These are phyloP conservation scores for Fomes fomentarius DNA, from an alignment of 1,284 basidiomycete species.

Conservation along the genomic window DNA sequence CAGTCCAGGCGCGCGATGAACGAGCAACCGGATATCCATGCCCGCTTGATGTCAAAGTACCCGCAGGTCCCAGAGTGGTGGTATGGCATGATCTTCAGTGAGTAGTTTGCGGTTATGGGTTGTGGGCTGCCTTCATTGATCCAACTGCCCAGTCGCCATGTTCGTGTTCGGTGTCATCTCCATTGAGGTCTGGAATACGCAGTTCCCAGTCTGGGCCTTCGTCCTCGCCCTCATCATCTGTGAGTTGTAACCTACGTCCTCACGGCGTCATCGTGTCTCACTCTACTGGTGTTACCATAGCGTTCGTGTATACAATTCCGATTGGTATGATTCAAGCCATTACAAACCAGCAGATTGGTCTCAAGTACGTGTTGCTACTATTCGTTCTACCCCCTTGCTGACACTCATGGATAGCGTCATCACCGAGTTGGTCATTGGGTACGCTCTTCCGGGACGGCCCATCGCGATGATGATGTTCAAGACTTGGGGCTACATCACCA, in stretches of 20 bases:
- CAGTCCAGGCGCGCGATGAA: slow-evolving; percentile 64
- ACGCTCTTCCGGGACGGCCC: slow-evolving; percentile 54
- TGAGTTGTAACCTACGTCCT: slow-evolving; percentile 14
- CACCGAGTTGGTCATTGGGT: slow-evolving; percentile 55
- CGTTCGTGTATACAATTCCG: slow-evolving; percentile 63
- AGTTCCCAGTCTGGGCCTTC: slow-evolving; percentile 67
- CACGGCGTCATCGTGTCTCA: no score
- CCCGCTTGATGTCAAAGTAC: slow-evolving; percentile 82
- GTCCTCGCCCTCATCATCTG: slow-evolving; percentile 44
- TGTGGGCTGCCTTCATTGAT: no score
- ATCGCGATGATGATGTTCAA: slow-evolving; percentile 71
- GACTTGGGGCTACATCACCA: slow-evolving; percentile 54
- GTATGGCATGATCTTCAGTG: slow-evolving; percentile 51
- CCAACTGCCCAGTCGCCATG: slow-evolving; percentile 41
- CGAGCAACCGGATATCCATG: slow-evolving; percentile 87
- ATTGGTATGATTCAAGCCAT: slow-evolving; percentile 72
- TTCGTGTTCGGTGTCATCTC: slow-evolving; percentile 68
- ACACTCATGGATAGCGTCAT: slow-evolving; percentile 37
- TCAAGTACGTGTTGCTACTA: slow-evolving; percentile 43
- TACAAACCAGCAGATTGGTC: slow-evolving; percentile 63
- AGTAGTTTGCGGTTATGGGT: no score
- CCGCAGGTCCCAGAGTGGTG: slow-evolving; percentile 77
- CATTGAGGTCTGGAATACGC: slow-evolving; percentile 71
- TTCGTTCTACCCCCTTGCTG: slow-evolving; percentile 6
- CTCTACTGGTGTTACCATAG: no score